Evolutionary conservation across 208 protist species (phyloP).

Genomic region (Vickermania spadyakhi): DNA sequence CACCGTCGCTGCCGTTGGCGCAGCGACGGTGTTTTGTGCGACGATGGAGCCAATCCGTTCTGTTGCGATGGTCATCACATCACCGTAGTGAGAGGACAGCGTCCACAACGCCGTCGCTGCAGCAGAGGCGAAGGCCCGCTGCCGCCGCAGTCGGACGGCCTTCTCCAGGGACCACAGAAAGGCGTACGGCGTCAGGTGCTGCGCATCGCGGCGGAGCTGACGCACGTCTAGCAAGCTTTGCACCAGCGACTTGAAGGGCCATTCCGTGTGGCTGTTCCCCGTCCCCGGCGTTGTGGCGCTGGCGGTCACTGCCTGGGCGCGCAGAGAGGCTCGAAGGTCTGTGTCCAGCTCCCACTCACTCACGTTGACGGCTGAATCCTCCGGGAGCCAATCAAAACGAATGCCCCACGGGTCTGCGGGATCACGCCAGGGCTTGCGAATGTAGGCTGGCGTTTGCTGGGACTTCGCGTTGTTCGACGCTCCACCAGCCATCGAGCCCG

Average conservation of each 20-base stretch:
- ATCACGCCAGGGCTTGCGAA: conserved; percentile 27
- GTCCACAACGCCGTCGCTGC: conserved; percentile 69
- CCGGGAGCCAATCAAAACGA: conserved; percentile 24
- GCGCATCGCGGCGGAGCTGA: conserved; percentile 41
- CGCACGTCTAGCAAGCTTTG: conserved; percentile 76
- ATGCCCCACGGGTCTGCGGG: conserved; percentile 22
- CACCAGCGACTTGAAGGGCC: conserved; percentile 40
- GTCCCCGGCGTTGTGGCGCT: background rate
- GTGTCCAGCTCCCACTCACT: conserved; percentile 43
- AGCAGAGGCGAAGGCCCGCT: conserved; percentile 3
- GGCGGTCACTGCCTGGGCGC: conserved; percentile 2
- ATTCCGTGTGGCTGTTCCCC: conserved; percentile 26
- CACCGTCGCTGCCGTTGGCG: background rate
- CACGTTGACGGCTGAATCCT: conserved; percentile 23
- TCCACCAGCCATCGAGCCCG: no score
- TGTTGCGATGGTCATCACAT: conserved; percentile 63
- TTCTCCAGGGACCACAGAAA: conserved; percentile 53
- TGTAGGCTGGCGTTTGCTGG: no score
- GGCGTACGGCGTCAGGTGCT: conserved; percentile 25
- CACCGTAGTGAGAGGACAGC: conserved; percentile 56
- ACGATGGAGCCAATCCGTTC: conserved; percentile 50
- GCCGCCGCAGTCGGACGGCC: conserved; percentile 25
- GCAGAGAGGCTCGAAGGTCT: conserved; percentile 36
- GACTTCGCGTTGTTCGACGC: no score
- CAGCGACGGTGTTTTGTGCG: background rate